Conservation (phyloP, 2,329 filamentous ascomycete species). For the Cercospora sesami region DNA sequence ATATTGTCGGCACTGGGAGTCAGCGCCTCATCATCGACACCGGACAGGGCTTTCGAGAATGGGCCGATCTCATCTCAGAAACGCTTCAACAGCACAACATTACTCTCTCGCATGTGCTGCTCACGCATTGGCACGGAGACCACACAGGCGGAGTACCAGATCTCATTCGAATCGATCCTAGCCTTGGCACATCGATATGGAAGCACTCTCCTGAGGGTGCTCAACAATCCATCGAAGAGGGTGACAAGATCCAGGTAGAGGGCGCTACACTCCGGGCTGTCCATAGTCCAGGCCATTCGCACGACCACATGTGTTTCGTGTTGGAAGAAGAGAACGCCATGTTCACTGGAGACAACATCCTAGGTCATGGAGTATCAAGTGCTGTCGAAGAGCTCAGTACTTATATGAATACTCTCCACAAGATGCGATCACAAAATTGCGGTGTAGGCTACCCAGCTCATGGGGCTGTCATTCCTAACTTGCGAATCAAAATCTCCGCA, state of each 20-base stretch:
- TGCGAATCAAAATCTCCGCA: slow-evolving; percentile 42
- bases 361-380: slow-evolving; percentile 42
- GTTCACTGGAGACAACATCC: slow-evolving; percentile 44
- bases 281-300: slow-evolving; percentile 37
- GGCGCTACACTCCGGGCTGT: slow-evolving; percentile 45
- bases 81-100: slow-evolving; percentile 38
- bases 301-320: slow-evolving; percentile 42
- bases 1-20: slow-evolving; percentile 42
- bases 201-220: slow-evolving; percentile 39
- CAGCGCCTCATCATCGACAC: slow-evolving; percentile 44
- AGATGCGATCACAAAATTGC: slow-evolving; percentile 42
- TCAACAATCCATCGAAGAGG: slow-evolving; percentile 42
- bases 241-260: slow-evolving; percentile 42
- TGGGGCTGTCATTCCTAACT: slow-evolving; percentile 43
- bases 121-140: slow-evolving; percentile 51
- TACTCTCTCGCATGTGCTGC: slow-evolving; percentile 45
- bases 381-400: slow-evolving; percentile 44
- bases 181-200: slow-evolving; percentile 37
- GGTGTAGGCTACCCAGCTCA: slow-evolving; percentile 49
- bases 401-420: slow-evolving; percentile 42
- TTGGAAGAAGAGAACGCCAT: slow-evolving; percentile 42
- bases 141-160: slow-evolving; percentile 48
- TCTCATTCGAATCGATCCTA: slow-evolving; percentile 39
- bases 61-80: slow-evolving; percentile 39
- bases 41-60: slow-evolving; percentile 37